Conservation (phyloP, 441 rosid genomes). For the Adansonia rubrostipa region DNA sequence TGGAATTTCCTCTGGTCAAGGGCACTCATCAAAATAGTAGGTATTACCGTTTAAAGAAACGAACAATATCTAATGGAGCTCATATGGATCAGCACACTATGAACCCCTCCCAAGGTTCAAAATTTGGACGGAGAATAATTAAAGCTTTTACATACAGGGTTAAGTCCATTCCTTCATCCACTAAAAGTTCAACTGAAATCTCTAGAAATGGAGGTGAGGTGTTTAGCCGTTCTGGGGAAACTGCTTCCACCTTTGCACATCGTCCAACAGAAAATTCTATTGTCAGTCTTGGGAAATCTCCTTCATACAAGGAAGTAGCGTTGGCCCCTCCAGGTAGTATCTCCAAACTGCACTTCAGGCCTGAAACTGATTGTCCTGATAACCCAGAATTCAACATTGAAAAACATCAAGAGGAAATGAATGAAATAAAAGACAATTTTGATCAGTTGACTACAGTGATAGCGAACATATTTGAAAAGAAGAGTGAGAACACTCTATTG, state of each 20-base stretch:
- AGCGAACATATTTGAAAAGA: constrained; percentile 42
- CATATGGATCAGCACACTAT: constrained; percentile 59
- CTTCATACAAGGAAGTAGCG: constrained; percentile 97
- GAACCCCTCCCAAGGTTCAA: constrained; percentile 62
- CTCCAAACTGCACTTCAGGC: constrained; percentile 69
- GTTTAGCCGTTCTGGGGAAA: constrained; percentile 48
- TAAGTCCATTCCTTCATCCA: constrained; percentile 64
- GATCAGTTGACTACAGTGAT: constrained; percentile 32
- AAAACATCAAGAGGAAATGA: constrained; percentile 43
- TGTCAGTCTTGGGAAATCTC: constrained; percentile 83
- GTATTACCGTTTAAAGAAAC: constrained; percentile 73
- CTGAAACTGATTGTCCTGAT: constrained; percentile 51
- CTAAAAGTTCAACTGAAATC: constrained; percentile 47
- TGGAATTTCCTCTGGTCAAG: constrained; percentile 58
- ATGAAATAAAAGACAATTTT: constrained; percentile 44
- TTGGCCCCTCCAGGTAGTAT: constrained; percentile 94
- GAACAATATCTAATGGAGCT: constrained; percentile 69
- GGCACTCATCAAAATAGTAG: constrained; percentile 62
- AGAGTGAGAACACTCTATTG: constrained; percentile 38
- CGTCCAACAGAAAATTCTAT: constrained; percentile 49
- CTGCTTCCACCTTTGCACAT: constrained; percentile 44
- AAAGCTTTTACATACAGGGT: constrained; percentile 89
- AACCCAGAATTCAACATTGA: constrained; percentile 43
- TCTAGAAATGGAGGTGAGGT: constrained; percentile 46
- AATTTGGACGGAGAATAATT: constrained; percentile 77